phyloP scores from a whole-genome alignment of 106 monocot species.

The Dioscorea dumetorum region DNA sequence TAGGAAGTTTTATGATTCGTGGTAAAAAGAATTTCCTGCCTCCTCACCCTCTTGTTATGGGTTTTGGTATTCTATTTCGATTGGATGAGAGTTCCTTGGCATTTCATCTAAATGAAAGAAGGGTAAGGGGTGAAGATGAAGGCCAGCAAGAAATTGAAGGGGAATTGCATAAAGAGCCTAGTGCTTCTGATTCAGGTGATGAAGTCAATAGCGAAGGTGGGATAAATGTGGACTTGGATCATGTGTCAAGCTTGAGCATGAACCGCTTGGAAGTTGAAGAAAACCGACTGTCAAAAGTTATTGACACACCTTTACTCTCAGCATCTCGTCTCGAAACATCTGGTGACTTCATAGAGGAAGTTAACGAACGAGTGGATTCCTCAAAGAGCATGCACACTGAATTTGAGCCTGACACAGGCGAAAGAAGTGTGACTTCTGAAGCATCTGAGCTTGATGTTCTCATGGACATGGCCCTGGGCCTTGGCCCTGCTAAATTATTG shows the following conservation, averaged over 20 bases:
- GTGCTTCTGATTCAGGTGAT: slow-evolving; percentile 40
- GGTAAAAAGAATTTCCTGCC: slow-evolving; percentile 98
- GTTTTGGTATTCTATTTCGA: slow-evolving; percentile 93
- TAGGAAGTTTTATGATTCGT: slow-evolving; percentile 98
- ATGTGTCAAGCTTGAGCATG: slow-evolving; percentile 8
- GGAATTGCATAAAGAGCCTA: slow-evolving; percentile 27
- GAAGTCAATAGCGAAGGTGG: slow-evolving; percentile 18
- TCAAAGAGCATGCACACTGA: slow-evolving; percentile 2
- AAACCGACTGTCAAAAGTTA: background rate
- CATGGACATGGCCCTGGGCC: slow-evolving; percentile 75
- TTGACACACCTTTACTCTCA: background rate
- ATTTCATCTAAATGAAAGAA: slow-evolving; percentile 94
- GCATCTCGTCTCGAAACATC: background rate
- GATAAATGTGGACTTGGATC: slow-evolving; percentile 15
- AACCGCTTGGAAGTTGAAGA: slow-evolving; percentile 6
- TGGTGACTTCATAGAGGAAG: slow-evolving; percentile 8
- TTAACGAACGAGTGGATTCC: slow-evolving; percentile 3
- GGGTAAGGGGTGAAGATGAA: slow-evolving; percentile 91
- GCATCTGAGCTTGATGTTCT: slow-evolving; percentile 78
- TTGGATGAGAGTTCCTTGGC: slow-evolving; percentile 96
- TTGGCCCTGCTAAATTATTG: slow-evolving; percentile 60
- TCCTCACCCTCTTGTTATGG: slow-evolving; percentile 96
- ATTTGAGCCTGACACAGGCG: slow-evolving; percentile 11
- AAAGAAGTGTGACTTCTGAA: slow-evolving; percentile 24
- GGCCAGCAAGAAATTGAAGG: slow-evolving; percentile 35